Evolutionary conservation across 805 yeast genomes (phyloP), one percentile per base, ranked within the genome.

Genomic region (Saccharomycopsis vini): DNA sequence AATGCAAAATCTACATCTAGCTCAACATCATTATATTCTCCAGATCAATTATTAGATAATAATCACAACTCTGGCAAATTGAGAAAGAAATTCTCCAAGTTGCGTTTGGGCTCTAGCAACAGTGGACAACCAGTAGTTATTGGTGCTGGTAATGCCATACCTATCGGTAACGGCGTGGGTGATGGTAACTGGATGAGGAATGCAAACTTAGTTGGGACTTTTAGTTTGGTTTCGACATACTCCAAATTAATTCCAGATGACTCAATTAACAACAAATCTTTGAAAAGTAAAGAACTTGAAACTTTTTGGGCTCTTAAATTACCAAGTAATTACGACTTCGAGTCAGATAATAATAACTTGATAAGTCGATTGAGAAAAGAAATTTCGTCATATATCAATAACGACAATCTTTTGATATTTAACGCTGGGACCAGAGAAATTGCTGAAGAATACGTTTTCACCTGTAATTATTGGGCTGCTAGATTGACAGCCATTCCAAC

Each of bases 391-490:
- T 48, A 42, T 23, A 45, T 48, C 29, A 40, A 54, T 33, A 53
- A 52, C 4, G 62, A 65, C 50, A 67, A 64, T 3, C 55, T 63
- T 47, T 63, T 82, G 15, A 64, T 77, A 24, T 81, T 83, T 58
- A 78, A 75, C 60, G 77, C 87, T 0, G 80, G 81, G 9, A 76
- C 85, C 12, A 57, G 65, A 20, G 83, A 79, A 52, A 73, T 75
- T 46, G 92, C 95, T 0, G 62, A 64, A 35, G 82, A 77, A 55
- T 85, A 75, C 60, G 76, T 83, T 15, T 74, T 80, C 52, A 77
- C 90, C 4, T 79, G 92, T 61, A 88, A 87, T 60, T 88, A 84
- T 58, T 88, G 96, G 95, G 85, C 94, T 2, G 84, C 90, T 2
- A 73, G 92, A 51, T 72, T 83, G 30, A 81, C 95, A 5, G 81